Percentiles rank a stretch among this genome's conserved stretches.
Evolutionary conservation across 805 yeast species (phyloP).

Genomic region (Metschnikowia baotianmanensis): DNA sequence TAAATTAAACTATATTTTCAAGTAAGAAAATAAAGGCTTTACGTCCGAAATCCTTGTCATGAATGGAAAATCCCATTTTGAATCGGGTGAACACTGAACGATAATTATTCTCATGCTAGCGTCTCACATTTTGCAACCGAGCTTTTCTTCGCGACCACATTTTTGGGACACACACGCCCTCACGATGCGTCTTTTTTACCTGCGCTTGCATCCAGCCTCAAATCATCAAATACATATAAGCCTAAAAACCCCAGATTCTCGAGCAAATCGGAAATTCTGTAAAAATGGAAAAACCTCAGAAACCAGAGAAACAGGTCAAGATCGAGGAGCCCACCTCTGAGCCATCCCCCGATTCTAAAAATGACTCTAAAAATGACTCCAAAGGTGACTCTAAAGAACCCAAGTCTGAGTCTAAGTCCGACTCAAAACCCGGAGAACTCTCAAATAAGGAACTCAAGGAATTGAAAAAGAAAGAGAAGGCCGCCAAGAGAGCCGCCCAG

Average conservation of each 20-base stretch:
- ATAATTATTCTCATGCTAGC: too few species aligned
- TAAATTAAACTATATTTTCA: too few species aligned
- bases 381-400: too few species aligned
- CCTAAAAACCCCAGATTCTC: background rate
- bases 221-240: background rate
- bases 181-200: too few species aligned
- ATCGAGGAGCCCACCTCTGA: conserved; percentile 8
- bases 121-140: background rate
- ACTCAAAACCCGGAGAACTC: conserved; percentile 30
- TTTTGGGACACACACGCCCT: conserved; percentile 4
- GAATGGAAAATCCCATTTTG: too few species aligned
- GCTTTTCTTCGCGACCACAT: background rate
- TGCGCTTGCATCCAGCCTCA: too few species aligned
- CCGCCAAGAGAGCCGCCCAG: conserved; percentile 87
- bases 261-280: conserved; percentile 10
- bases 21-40: too few species aligned
- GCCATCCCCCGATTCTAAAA: too few species aligned
- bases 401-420: too few species aligned
- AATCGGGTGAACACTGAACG: too few species aligned
- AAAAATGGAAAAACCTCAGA: conserved; percentile 10
- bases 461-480: conserved; percentile 82
- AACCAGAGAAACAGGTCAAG: conserved; percentile 11
- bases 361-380: too few species aligned
- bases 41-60: too few species aligned
- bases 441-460: conserved; percentile 85